These are phyloP conservation scores for Epichloe coenophiala DNA, from an alignment of 2,329 filamentous ascomycete genomes.

Conservation along the genomic window DNA sequence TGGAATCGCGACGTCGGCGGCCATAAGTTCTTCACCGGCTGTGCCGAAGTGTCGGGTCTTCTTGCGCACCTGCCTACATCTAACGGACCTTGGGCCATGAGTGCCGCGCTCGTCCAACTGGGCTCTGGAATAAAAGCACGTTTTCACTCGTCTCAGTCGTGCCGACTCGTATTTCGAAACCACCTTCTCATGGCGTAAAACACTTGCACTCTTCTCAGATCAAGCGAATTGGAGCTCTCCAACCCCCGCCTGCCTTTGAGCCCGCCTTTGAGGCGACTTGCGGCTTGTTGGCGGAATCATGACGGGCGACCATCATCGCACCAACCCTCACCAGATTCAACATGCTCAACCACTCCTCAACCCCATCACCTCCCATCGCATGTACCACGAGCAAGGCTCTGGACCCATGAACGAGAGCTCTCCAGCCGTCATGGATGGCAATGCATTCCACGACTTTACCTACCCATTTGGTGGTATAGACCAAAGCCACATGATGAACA, in stretches of 20 bases:
- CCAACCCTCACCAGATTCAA: conserved; percentile 12
- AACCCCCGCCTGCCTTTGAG: too few species aligned
- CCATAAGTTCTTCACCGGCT: not conserved
- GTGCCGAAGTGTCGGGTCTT: not conserved
- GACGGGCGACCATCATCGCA: conserved; percentile 16
- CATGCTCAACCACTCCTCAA: conserved; percentile 18
- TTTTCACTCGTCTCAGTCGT: too few species aligned
- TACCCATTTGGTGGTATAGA: conserved; percentile 32
- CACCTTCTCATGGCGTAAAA: not conserved
- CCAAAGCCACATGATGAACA: conserved; percentile 10
- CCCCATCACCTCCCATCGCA: conserved; percentile 9
- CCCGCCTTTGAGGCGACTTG: not conserved
- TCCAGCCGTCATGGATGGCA: conserved; percentile 26
- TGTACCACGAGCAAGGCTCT: conserved; percentile 12
- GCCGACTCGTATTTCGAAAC: not conserved
- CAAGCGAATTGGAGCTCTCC: not conserved
- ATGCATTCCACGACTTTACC: conserved; percentile 39
- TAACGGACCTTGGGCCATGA: not conserved
- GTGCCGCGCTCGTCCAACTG: not conserved
- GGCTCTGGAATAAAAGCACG: not conserved
- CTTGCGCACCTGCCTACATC: not conserved
- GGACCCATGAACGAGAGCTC: conserved; percentile 10
- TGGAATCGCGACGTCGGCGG: not conserved
- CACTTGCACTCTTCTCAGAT: not conserved
- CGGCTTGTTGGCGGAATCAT: conserved; percentile 11